Conservation (phyloP, 495 filamentous ascomycete species). For the Oidiodendron maius region DNA sequence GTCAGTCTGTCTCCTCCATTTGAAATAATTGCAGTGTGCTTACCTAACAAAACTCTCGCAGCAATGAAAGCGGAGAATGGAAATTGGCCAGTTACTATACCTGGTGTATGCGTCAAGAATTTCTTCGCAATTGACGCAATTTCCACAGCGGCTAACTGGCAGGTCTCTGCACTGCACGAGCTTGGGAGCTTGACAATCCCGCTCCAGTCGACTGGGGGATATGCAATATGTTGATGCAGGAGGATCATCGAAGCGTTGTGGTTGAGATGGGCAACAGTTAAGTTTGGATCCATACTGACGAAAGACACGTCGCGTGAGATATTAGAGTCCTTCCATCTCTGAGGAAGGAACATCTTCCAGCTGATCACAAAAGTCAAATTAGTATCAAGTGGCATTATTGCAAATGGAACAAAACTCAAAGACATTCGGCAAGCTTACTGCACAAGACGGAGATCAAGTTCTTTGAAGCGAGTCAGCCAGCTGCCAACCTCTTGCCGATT, state of each 20-base stretch:
- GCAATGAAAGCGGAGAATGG: slow-evolving; percentile 36
- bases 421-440: slow-evolving; percentile 19
- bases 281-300: slow-evolving; percentile 37
- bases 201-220: slow-evolving; percentile 30
- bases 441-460: slow-evolving; percentile 36
- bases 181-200: slow-evolving; percentile 28
- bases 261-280: slow-evolving; percentile 38
- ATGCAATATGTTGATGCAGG: slow-evolving; percentile 39
- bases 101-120: slow-evolving; percentile 27
- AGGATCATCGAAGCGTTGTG: slow-evolving; percentile 42
- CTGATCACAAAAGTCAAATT: slow-evolving; percentile 10
- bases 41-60: slow-evolving; percentile 29
- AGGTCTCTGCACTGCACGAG: slow-evolving; percentile 35
- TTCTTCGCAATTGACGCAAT: slow-evolving; percentile 31
- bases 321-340: slow-evolving; percentile 33
- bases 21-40: neutral
- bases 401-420: neutral
- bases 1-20: neutral
- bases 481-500: slow-evolving; percentile 27
- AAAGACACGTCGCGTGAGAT: slow-evolving; percentile 26
- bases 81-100: slow-evolving; percentile 30
- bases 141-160: slow-evolving; percentile 34
- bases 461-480: slow-evolving; percentile 41
- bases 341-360: slow-evolving; percentile 37
- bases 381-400: neutral